Evolutionary conservation across 805 yeast genomes (phyloP).

Genomic region (Kluyveromyces wickerhamii): DNA sequence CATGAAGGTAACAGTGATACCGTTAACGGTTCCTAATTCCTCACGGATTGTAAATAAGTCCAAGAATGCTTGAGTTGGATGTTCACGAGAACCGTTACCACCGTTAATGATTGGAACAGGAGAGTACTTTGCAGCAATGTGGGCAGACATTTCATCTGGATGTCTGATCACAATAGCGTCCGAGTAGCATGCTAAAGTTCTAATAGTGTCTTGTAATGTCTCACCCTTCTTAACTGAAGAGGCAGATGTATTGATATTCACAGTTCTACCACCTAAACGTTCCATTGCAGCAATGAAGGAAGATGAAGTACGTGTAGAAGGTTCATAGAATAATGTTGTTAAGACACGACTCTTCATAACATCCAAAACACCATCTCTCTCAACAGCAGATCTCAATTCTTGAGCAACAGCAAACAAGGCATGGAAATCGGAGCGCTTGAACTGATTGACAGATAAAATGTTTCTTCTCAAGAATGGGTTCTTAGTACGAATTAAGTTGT

Average conservation of each 20-base stretch:
- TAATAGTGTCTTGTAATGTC: constrained; percentile 91
- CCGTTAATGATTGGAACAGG: constrained; percentile 97
- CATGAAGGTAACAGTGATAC: constrained; percentile 96
- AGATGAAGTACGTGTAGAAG: constrained; percentile 93
- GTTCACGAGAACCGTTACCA: constrained; percentile 97
- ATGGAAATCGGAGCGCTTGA: constrained; percentile 83
- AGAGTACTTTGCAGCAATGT: constrained; percentile 90
- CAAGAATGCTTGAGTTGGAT: constrained; percentile 96
- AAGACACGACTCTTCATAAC: constrained; percentile 82
- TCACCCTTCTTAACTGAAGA: constrained; percentile 99
- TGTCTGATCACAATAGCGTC: constrained; percentile 98
- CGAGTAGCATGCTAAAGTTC: constrained; percentile 90
- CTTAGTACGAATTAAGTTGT: constrained; percentile 66
- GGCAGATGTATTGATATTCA: constrained; percentile 72
- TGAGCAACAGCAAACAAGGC: constrained; percentile 93
- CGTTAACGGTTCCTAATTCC: constrained; percentile 97
- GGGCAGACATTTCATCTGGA: constrained; percentile 87
- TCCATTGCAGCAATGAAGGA: constrained; percentile 99
- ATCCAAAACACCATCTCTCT: constrained; percentile 91
- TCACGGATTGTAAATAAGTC: constrained; percentile 98
- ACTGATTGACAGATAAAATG: constrained; percentile 80
- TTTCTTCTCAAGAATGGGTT: constrained; percentile 89
- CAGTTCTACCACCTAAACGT: constrained; percentile 96
- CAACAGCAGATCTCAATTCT: constrained; percentile 94
- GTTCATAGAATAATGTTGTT: constrained; percentile 96